Percentiles rank a stretch among this genome's conserved stretches.
Conservation (phyloP, 1,284 basidiomycete species). For the Moesziomyces aphidis region DNA sequence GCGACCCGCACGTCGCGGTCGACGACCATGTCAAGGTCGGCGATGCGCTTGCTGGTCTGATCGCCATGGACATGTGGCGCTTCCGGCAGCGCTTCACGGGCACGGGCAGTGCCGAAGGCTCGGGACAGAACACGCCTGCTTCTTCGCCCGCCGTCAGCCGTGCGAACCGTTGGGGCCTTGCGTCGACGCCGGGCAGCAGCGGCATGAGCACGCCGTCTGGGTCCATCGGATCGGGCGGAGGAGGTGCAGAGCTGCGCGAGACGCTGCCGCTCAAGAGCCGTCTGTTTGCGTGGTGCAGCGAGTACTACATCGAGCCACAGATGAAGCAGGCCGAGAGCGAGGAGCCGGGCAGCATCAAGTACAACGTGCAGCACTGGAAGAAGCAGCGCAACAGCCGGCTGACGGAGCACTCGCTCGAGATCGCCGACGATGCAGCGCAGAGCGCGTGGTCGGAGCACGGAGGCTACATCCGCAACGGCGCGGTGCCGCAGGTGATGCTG, state of each 20-base stretch:
- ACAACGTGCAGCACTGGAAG: slow-evolving; percentile 96
- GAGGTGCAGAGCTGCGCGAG: slow-evolving; percentile 60
- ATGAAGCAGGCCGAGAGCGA: slow-evolving; percentile 82
- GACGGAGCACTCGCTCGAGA: slow-evolving; percentile 75
- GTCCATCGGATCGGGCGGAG: slow-evolving; percentile 22
- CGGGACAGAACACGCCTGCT: slow-evolving; percentile 45
- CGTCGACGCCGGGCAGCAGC: slow-evolving; percentile 33
- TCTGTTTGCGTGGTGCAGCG: slow-evolving; percentile 95
- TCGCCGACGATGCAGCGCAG: slow-evolving; percentile 80
- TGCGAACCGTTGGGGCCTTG: slow-evolving; percentile 40
- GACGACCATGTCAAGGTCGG: slow-evolving; percentile 54
- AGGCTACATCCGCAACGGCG: slow-evolving; percentile 76
- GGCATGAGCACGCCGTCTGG: slow-evolving; percentile 34
- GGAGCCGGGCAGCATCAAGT: slow-evolving; percentile 91
- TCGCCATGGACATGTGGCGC: slow-evolving; percentile 63
- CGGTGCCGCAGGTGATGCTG: slow-evolving; percentile 72
- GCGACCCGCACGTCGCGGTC: slow-evolving; percentile 29
- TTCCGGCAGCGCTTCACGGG: slow-evolving; percentile 50
- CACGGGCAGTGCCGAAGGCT: slow-evolving; percentile 29
- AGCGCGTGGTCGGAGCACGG: slow-evolving; percentile 82
- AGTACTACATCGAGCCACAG: slow-evolving; percentile 96
- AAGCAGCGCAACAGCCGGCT: slow-evolving; percentile 89
- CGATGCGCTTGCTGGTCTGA: slow-evolving; percentile 54
- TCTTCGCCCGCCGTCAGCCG: slow-evolving; percentile 44
- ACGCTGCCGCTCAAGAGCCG: slow-evolving; percentile 86